Conservation (phyloP, 1,284 basidiomycete genomes). For the Trametes polyzona region DNA sequence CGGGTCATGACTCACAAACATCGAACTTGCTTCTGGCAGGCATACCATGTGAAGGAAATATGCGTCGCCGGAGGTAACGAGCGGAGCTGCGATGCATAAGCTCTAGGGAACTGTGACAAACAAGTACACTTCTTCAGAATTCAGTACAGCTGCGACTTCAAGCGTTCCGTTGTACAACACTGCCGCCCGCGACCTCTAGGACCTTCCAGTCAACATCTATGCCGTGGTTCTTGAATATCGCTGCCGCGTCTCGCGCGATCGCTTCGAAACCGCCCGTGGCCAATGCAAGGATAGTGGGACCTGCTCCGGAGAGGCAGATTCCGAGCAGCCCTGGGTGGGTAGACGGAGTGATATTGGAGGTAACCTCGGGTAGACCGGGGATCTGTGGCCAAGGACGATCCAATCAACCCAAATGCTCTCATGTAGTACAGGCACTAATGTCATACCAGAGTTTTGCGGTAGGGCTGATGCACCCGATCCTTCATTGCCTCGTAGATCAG, state of each 20-base stretch:
- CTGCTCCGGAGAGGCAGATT: constrained; percentile 97
- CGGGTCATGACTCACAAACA: constrained; percentile 5
- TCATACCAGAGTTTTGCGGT: constrained; percentile 83
- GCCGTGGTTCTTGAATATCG: constrained; percentile 72
- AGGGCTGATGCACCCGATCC: constrained; percentile 97
- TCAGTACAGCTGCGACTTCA: background rate
- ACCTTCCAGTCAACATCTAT: constrained; percentile 87
- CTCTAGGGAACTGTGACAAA: background rate
- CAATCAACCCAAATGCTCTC: background rate
- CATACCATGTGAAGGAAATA: background rate
- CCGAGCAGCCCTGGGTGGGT: constrained; percentile 94
- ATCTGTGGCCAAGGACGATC: constrained; percentile 60
- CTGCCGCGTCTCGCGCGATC: constrained; percentile 81
- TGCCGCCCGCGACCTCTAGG: constrained; percentile 65
- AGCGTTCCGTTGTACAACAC: constrained; percentile 31
- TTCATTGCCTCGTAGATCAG: constrained; percentile 99
- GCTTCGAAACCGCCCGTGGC: constrained; percentile 84
- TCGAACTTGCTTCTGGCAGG: background rate
- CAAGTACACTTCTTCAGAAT: background rate
- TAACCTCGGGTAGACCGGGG: constrained; percentile 91
- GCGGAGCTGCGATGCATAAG: background rate
- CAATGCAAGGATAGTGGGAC: constrained; percentile 97
- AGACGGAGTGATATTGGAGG: constrained; percentile 84
- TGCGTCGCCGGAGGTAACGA: background rate
- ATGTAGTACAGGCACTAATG: background rate